phyloP scores from a whole-genome alignment of 768 basidiomycete genomes.

The Lactarius hengduanensis region DNA sequence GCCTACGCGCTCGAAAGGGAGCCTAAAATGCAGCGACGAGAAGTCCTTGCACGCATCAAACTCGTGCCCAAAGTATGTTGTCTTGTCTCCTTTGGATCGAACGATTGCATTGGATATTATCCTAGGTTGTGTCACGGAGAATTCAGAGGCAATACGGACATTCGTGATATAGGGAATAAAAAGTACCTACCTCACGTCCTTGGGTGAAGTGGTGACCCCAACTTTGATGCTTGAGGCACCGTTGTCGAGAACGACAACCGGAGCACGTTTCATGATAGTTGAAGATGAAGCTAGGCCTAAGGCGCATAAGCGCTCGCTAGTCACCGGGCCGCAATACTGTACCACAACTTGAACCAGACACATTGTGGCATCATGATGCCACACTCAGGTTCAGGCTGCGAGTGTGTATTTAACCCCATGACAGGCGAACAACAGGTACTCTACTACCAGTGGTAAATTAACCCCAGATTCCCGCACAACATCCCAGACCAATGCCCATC shows the following conservation, averaged over 20 bases:
- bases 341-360: neutral
- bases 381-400: neutral
- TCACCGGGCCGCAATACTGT: neutral
- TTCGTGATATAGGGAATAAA: neutral
- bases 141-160: neutral
- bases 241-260: slow-evolving; percentile 78
- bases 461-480: neutral
- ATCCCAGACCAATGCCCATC: slow-evolving; percentile 9
- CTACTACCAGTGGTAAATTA: neutral
- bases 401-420: neutral
- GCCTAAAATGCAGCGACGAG: slow-evolving; percentile 74
- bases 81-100: slow-evolving; percentile 80
- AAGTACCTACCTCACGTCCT: slow-evolving; percentile 36
- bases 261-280: slow-evolving; percentile 25
- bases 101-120: slow-evolving; percentile 79
- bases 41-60: slow-evolving; percentile 73
- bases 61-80: slow-evolving; percentile 85
- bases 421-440: neutral
- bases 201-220: slow-evolving; percentile 44
- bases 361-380: neutral
- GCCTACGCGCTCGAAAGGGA: slow-evolving; percentile 85
- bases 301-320: neutral
- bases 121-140: slow-evolving; percentile 39
- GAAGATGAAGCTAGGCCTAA: too few species aligned
- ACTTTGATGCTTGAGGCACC: slow-evolving; percentile 83